Conservation (phyloP, 2,329 filamentous ascomycete genomes). For the Colletotrichum brevisporum region DNA sequence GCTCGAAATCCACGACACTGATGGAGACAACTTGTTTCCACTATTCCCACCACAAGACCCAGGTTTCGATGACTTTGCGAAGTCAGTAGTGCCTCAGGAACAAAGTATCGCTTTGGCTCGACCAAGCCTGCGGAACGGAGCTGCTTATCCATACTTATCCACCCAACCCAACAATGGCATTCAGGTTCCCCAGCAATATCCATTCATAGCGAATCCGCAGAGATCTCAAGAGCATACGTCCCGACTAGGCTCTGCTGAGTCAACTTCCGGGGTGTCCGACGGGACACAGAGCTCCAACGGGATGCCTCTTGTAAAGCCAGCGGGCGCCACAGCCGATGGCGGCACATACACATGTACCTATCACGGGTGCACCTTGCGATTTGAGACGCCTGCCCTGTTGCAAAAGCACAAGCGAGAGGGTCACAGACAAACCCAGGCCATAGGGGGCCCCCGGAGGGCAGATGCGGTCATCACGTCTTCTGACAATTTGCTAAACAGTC, state of each 20-base stretch:
- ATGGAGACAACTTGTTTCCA: constrained; percentile 78
- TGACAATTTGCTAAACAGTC: constrained; percentile 77
- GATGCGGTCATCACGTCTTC: constrained; percentile 60
- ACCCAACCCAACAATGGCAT: constrained; percentile 56
- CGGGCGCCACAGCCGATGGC: constrained; percentile 77
- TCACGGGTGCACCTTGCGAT: constrained; percentile 88
- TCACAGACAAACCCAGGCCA: constrained; percentile 80
- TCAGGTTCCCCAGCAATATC: constrained; percentile 65
- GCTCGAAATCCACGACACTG: constrained; percentile 84
- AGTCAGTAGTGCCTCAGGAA: constrained; percentile 5
- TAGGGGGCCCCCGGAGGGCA: constrained; percentile 52
- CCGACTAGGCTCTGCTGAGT: constrained; percentile 60
- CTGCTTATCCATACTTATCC: constrained; percentile 47
- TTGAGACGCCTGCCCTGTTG: constrained; percentile 87
- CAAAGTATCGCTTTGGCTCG: constrained; percentile 6
- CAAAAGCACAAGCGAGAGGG: constrained; percentile 97
- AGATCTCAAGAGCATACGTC: constrained; percentile 51
- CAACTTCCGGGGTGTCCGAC: constrained; percentile 46
- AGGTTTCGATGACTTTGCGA: constrained; percentile 58
- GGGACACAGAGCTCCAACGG: constrained; percentile 46
- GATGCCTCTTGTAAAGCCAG: constrained; percentile 63
- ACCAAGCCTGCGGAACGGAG: not conserved
- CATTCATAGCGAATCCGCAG: constrained; percentile 58
- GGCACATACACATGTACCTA: constrained; percentile 98
- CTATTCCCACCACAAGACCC: constrained; percentile 77